Evolutionary conservation across 1,139 yeast species (phyloP).

Genomic region (Suhomyces anneliseae): DNA sequence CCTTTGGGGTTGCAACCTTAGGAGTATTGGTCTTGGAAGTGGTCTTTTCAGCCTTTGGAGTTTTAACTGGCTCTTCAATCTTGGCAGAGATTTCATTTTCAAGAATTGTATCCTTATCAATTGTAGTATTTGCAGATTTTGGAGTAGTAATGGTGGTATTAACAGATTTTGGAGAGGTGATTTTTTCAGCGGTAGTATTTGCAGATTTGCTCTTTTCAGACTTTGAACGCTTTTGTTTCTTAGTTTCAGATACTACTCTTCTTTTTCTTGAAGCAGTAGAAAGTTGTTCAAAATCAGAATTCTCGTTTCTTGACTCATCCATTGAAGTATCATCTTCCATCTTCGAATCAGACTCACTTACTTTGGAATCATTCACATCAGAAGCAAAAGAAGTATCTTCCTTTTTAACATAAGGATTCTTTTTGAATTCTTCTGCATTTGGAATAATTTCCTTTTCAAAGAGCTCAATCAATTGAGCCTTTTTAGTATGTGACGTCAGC

Average conservation of each 20-base stretch:
- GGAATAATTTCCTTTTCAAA: conserved; percentile 8
- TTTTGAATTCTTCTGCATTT: conserved; percentile 1
- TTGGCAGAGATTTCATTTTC: background rate
- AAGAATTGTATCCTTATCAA: background rate
- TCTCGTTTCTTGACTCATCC: conserved; percentile 15
- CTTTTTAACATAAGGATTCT: background rate
- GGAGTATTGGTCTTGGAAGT: background rate
- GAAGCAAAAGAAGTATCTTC: background rate
- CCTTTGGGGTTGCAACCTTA: background rate
- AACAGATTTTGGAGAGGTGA: background rate
- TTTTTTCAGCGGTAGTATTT: background rate
- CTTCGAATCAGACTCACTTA: conserved; percentile 1
- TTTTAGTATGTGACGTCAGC: conserved; percentile 62
- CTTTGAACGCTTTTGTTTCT: conserved; percentile 21
- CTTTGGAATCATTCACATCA: background rate
- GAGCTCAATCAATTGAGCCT: conserved; percentile 54
- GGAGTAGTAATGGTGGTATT: background rate
- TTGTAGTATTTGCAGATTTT: background rate
- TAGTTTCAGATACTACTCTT: conserved; percentile 10
- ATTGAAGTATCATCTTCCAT: background rate
- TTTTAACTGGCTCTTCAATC: background rate
- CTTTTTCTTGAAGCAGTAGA: conserved; percentile 18
- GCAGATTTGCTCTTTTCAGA: conserved; percentile 19
- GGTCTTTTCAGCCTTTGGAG: too few relatives aligned
- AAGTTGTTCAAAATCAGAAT: conserved; percentile 1